These are phyloP conservation scores for Alternaria angustiovoidea DNA, from an alignment of 2,329 filamentous ascomycete genomes.

Conservation along the genomic window DNA sequence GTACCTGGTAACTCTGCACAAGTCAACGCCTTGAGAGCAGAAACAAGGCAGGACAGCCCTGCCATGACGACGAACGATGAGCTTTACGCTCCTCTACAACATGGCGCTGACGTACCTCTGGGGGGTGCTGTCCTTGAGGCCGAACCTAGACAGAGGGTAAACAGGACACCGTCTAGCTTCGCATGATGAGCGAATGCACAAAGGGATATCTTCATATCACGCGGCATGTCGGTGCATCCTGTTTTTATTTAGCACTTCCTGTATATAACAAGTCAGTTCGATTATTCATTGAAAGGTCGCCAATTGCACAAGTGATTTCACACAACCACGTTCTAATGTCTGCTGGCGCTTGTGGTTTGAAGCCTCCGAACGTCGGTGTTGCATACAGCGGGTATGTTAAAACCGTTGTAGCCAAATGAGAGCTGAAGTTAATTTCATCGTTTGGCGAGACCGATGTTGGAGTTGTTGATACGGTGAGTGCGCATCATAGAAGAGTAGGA, in stretches of 20 bases:
- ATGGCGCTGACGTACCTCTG: conserved; percentile 23
- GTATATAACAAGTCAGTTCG: background rate
- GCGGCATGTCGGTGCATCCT: background rate
- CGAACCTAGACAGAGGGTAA: conserved; percentile 16
- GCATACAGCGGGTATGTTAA: background rate
- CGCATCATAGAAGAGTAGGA: background rate
- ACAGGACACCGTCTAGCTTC: conserved; percentile 22
- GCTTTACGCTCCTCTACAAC: conserved; percentile 21
- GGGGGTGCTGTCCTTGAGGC: conserved; percentile 21
- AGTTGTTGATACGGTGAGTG: background rate
- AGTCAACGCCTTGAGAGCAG: conserved; percentile 5
- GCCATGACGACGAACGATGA: conserved; percentile 26
- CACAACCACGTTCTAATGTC: background rate
- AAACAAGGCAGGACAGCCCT: conserved; percentile 19
- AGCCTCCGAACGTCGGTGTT: background rate
- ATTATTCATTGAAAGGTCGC: background rate
- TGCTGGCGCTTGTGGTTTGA: background rate
- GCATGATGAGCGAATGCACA: conserved; percentile 1
- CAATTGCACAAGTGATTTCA: background rate
- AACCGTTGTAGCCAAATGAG: background rate
- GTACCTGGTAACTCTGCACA: conserved; percentile 10
- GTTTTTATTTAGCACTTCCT: background rate
- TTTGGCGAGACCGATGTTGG: background rate
- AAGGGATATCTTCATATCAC: background rate
- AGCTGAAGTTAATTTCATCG: no score